Base-by-base conservation (phyloP, 2,329 filamentous ascomycete species). In the Bipolaris cookei region DNA sequence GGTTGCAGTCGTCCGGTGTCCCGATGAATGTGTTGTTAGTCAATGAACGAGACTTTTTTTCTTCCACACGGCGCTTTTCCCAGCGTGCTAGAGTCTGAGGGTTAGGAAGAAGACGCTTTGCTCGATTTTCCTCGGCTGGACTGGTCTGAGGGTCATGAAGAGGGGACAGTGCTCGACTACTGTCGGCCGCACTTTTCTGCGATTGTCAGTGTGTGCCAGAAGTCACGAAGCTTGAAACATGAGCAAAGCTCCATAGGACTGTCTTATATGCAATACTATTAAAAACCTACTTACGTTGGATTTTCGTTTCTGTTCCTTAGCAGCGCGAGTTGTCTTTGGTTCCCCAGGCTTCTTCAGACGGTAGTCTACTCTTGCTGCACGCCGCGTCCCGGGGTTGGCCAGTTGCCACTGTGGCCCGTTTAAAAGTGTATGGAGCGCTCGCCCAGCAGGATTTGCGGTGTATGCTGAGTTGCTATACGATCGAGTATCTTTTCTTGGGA, bases 11-110 rank as follows among this genome's bases (percentile, higher is more conserved):
- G 50, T 59, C 57, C 34, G 57, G 25, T 3, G 48, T 61, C 3
- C 58, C 49, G 34, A 62, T 16, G 32, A 68, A 66, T 13, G 61
- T 52, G 25, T 59, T 48, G 20, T 60, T 46, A 6, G 16, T 6
- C 37, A 62, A 45, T 11, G 44, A 65, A 23, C 57, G 47, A 6
- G 52, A 42, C 21, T 18, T 48, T 10, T 30, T 8, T 20, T 62
- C 53, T 41, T 63, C 49, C 23, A 20, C 30, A n/a, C 34, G 44
- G 20, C 51, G 42, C 20, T 38, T 23, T 35, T 53, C 18, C 58
- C 59, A 57, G 32, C 45, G 50, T 37, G 35, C 14, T 21, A 49
- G 23, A 18, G 54, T 30, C 21, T 32, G n/a, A 13, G 21, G 38
- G 37, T 49, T 45, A 10, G 39, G 39, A 16, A 20, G 28, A 21